A percentile compares a stretch with the other conserved stretches of the same genome.
phyloP scores from a whole-genome alignment of 192 early-diverging fungal species.

The Powellomyces hirtus region DNA sequence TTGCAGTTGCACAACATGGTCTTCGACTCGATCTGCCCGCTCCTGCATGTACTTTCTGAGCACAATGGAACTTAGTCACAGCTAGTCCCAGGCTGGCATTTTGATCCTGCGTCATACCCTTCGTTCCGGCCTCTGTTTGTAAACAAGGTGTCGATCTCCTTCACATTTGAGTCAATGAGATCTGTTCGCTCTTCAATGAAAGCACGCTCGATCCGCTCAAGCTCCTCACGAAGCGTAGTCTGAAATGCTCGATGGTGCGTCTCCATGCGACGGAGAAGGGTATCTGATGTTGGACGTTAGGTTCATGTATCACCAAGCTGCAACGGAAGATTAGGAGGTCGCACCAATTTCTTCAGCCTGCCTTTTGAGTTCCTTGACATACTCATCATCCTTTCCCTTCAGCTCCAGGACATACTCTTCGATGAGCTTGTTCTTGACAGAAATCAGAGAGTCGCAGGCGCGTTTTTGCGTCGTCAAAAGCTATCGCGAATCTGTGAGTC shows the following conservation, averaged over 20 bases:
- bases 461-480: slow-evolving; percentile 41
- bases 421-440: slow-evolving; percentile 50
- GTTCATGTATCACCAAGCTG: neutral
- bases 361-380: slow-evolving; percentile 59
- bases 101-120: slow-evolving; percentile 34
- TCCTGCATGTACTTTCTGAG: slow-evolving; percentile 46
- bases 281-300: slow-evolving; percentile 26
- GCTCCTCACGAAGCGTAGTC: slow-evolving; percentile 47
- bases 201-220: slow-evolving; percentile 55
- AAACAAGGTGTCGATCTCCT: slow-evolving; percentile 48
- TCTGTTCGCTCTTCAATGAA: slow-evolving; percentile 57
- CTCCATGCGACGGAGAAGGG: slow-evolving; percentile 56
- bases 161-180: slow-evolving; percentile 46
- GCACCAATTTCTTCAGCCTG: slow-evolving; percentile 63
- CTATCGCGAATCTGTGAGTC: slow-evolving; percentile 12
- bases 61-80: neutral
- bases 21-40: slow-evolving; percentile 50
- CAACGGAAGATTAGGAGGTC: neutral
- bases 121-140: slow-evolving; percentile 44
- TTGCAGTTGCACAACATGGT: slow-evolving; percentile 54
- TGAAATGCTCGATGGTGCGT: slow-evolving; percentile 48
- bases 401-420: slow-evolving; percentile 53
- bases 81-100: neutral
- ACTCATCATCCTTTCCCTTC: slow-evolving; percentile 59
- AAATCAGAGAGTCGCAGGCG: slow-evolving; percentile 43